A percentile compares a stretch with the other conserved stretches of the same genome.
These are phyloP conservation scores for Pseudocercospora fuligena DNA, from an alignment of 2,329 filamentous ascomycete species.

Conservation along the genomic window DNA sequence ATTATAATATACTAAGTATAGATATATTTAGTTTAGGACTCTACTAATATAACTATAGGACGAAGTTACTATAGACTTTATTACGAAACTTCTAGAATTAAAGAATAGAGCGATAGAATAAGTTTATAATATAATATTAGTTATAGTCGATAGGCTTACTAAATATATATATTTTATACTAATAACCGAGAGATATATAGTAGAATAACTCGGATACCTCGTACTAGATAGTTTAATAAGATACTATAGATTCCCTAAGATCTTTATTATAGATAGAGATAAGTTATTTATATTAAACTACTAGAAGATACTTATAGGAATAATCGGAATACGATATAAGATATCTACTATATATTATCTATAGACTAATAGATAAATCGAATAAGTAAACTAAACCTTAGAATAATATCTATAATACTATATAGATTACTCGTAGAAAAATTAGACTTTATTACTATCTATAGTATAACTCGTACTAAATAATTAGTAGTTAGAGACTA, in stretches of 20 bases:
- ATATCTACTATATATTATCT: constrained; percentile 37
- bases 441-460: constrained; percentile 31
- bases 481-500: constrained; percentile 25
- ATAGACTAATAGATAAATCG: constrained; percentile 36
- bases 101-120: constrained; percentile 5
- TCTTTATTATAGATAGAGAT: constrained; percentile 32
- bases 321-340: constrained; percentile 30
- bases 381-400: constrained; percentile 35
- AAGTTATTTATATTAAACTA: constrained; percentile 33
- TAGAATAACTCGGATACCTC: constrained; percentile 26
- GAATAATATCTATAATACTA: constrained; percentile 35
- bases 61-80: constrained; percentile 24
- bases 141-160: constrained; percentile 31
- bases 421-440: constrained; percentile 29
- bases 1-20: constrained; percentile 17
- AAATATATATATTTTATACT: constrained; percentile 23
- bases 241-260: constrained; percentile 26
- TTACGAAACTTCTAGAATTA: constrained; percentile 29
- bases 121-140: constrained; percentile 29
- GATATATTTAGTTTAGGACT: constrained; percentile 20
- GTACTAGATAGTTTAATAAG: constrained; percentile 27
- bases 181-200: constrained; percentile 22
- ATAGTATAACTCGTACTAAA: constrained; percentile 35
- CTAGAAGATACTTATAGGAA: constrained; percentile 26
- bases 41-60: constrained; percentile 22